Conservation (phyloP, 164 flowering plant species). For the Malania oleifera region DNA sequence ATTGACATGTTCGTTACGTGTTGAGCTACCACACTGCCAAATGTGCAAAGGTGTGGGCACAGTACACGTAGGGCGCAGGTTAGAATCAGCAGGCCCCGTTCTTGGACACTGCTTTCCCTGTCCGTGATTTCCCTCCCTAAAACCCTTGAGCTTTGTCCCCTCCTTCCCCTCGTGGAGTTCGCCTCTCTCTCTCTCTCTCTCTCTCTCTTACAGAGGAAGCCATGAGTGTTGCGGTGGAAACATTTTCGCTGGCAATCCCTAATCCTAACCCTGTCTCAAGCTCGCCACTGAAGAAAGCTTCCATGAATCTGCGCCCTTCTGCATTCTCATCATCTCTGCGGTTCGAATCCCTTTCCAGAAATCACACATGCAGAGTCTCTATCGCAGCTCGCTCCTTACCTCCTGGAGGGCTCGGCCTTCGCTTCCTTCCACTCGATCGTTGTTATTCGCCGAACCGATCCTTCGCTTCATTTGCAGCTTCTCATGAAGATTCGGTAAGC, state of each 20-base stretch:
- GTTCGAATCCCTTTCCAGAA: slow-evolving; percentile 11
- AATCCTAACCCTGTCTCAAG: slow-evolving; percentile 14
- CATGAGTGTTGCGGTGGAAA: slow-evolving; percentile 25
- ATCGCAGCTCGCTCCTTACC: slow-evolving; percentile 6
- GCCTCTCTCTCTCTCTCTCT: too few species aligned
- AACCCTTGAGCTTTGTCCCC: too few species aligned
- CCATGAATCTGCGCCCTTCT: slow-evolving; percentile 17
- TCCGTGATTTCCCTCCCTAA: too few species aligned
- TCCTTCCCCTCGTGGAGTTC: too few species aligned
- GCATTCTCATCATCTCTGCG: slow-evolving; percentile 13
- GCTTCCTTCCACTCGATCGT: slow-evolving; percentile 11
- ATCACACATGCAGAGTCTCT: slow-evolving; percentile 13
- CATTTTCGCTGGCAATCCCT: slow-evolving; percentile 23
- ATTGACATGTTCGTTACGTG: too few species aligned
- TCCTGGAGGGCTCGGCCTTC: slow-evolving; percentile 16
- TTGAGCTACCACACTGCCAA: too few species aligned
- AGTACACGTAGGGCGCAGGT: too few species aligned
- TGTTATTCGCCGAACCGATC: slow-evolving; percentile 16
- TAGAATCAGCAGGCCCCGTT: too few species aligned
- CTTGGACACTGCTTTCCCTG: too few species aligned
- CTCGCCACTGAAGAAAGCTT: slow-evolving; percentile 7
- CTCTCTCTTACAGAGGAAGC: not conserved
- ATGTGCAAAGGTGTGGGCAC: too few species aligned
- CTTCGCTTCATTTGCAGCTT: slow-evolving; percentile 38
- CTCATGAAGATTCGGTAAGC: slow-evolving; percentile 60